phyloP scores from a whole-genome alignment of 352 stramenopile genomes.

The Phytophthora pluvialis region DNA sequence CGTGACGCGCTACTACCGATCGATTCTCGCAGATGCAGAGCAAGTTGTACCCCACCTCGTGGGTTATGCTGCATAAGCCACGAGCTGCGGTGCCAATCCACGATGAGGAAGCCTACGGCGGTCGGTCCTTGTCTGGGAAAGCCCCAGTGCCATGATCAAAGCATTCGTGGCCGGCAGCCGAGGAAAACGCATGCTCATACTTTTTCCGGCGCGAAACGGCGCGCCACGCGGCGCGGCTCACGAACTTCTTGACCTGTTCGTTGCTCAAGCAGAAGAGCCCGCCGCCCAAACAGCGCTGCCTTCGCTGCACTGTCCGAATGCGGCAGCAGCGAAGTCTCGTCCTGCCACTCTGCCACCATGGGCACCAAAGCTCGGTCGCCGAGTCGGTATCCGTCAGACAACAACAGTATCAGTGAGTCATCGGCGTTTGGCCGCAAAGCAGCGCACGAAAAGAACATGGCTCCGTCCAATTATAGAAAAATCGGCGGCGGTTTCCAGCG shows the following conservation, averaged over 20 bases:
- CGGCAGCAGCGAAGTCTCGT: background rate
- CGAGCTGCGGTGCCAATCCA: no score
- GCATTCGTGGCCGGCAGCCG: background rate
- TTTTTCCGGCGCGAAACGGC: conserved; percentile 1
- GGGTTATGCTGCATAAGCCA: no score
- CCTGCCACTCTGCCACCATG: background rate
- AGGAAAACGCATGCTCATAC: background rate
- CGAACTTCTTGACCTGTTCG: conserved; percentile 2
- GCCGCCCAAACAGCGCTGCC: background rate
- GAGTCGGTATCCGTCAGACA: background rate
- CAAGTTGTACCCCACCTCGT: no score
- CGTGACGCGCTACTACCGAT: no score
- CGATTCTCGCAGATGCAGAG: no score
- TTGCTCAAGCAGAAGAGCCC: background rate
- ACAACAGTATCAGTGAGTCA: background rate
- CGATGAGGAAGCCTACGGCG: background rate
- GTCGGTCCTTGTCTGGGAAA: conserved; percentile 1
- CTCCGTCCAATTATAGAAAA: conserved; percentile 4
- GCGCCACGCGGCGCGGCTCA: background rate
- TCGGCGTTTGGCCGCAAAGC: conserved; percentile 1
- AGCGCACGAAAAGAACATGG: background rate
- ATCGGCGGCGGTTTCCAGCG: conserved; percentile 7
- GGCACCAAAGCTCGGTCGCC: background rate
- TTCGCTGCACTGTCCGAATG: background rate
- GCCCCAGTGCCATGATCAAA: background rate